Conservation (phyloP, 2,329 filamentous ascomycete species). For the Penicillium psychrosexuale region DNA sequence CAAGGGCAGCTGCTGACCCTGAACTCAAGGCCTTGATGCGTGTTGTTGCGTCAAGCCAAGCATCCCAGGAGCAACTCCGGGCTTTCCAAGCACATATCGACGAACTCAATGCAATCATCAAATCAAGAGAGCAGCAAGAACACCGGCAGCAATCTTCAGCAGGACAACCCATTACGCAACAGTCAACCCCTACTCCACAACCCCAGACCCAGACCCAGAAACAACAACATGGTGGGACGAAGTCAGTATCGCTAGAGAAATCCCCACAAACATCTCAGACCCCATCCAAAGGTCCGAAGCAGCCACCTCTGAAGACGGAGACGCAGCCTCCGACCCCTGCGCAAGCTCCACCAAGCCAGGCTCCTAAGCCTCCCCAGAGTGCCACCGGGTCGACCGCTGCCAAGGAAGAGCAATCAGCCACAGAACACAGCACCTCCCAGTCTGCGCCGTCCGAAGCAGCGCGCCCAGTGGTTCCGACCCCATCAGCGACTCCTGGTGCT, state of each 20-base stretch:
- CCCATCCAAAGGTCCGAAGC: constrained; percentile 13
- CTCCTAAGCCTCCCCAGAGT: constrained; percentile 9
- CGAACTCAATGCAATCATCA: constrained; percentile 50
- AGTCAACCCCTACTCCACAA: constrained; percentile 13
- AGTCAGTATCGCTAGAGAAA: constrained; percentile 17
- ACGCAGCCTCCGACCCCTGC: constrained; percentile 12
- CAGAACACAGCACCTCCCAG: constrained; percentile 9
- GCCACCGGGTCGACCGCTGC: constrained; percentile 17
- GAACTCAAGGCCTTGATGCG: constrained; percentile 52
- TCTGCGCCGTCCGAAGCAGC: constrained; percentile 6
- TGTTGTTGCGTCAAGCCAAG: constrained; percentile 50
- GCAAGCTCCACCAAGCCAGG: neutral
- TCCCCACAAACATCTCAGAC: constrained; percentile 11
- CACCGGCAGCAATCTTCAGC: constrained; percentile 27
- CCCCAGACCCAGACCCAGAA: constrained; percentile 30
- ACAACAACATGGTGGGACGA: constrained; percentile 22
- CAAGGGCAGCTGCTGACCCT: constrained; percentile 48
- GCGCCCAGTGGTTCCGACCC: constrained; percentile 12
- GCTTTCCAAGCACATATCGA: constrained; percentile 52
- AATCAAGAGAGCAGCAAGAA: constrained; percentile 43
- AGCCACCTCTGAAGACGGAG: constrained; percentile 1
- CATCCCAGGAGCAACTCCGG: constrained; percentile 48
- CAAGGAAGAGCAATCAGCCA: constrained; percentile 30
- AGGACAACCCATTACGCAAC: constrained; percentile 9
- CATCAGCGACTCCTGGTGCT: constrained; percentile 9